A percentile compares a stretch with the other conserved stretches of the same genome.
These are phyloP conservation scores for Lyophyllum shimeji DNA, from an alignment of 768 basidiomycete species.

Conservation along the genomic window DNA sequence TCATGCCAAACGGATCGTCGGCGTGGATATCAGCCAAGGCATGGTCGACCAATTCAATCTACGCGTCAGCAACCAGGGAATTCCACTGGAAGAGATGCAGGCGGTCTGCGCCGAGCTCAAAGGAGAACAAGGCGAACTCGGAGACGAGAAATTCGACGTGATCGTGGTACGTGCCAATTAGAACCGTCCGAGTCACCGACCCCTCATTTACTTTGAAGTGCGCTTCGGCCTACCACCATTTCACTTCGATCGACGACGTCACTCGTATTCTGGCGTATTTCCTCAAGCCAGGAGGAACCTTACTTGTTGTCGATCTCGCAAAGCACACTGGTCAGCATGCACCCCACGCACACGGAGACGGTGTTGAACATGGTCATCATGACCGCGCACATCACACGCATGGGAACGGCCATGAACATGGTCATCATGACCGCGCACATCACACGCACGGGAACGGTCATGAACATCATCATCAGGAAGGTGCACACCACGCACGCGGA, in stretches of 20 bases:
- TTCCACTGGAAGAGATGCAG: slow-evolving; percentile 63
- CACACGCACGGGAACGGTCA: background rate
- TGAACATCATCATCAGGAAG: no score
- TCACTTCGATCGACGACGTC: slow-evolving; percentile 46
- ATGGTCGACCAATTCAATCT: slow-evolving; percentile 70
- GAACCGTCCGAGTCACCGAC: background rate
- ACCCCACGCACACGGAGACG: background rate
- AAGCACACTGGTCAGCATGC: slow-evolving; percentile 10
- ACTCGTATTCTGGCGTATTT: slow-evolving; percentile 54
- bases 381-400: no score
- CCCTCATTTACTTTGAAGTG: slow-evolving; percentile 41
- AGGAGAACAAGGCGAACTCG: slow-evolving; percentile 45
- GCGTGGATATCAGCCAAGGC: slow-evolving; percentile 73
- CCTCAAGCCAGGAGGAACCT: slow-evolving; percentile 59
- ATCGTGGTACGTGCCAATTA: slow-evolving; percentile 53
- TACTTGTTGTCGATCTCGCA: slow-evolving; percentile 56
- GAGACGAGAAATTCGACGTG: slow-evolving; percentile 62
- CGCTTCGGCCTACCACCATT: slow-evolving; percentile 65
- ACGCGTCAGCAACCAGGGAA: slow-evolving; percentile 57
- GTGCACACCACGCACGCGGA: background rate
- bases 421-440: slow-evolving; percentile 2
- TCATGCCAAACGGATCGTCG: slow-evolving; percentile 61
- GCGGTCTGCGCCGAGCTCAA: slow-evolving; percentile 55
- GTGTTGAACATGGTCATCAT: no score
- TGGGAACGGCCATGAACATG: no score